These are phyloP conservation scores for Sclerotinia nivalis DNA, from an alignment of 2,329 filamentous ascomycete species.

Conservation along the genomic window DNA sequence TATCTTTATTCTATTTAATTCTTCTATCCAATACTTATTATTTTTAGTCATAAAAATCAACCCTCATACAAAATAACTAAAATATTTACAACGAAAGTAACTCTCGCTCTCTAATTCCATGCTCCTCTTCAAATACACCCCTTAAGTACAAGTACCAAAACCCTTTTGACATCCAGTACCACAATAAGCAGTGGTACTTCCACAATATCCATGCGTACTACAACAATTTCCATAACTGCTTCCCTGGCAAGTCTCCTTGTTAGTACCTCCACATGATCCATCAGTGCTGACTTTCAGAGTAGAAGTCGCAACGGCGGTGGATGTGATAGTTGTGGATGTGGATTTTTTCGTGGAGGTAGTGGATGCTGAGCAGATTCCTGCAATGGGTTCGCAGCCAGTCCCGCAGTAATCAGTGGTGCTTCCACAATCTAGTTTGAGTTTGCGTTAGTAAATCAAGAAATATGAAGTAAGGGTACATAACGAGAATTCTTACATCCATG, in stretches of 20 bases:
- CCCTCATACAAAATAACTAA: neutral
- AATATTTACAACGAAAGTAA: slow-evolving; percentile 10
- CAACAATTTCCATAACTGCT: slow-evolving; percentile 31
- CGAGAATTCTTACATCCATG: slow-evolving; percentile 33
- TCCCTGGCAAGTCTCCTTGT: slow-evolving; percentile 27
- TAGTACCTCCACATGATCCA: slow-evolving; percentile 26
- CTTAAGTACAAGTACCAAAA: slow-evolving; percentile 19
- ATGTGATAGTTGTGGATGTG: neutral
- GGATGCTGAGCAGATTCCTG: slow-evolving; percentile 25
- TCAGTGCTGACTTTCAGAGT: slow-evolving; percentile 22
- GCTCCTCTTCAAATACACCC: neutral
- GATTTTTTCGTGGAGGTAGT: slow-evolving; percentile 9
- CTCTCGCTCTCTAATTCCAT: neutral
- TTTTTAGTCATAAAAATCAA: neutral
- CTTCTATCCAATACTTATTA: neutral
- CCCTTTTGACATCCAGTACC: slow-evolving; percentile 16
- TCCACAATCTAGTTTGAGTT: slow-evolving; percentile 32
- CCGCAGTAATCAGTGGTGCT: slow-evolving; percentile 39
- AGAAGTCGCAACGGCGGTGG: neutral
- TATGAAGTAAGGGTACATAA: too few species aligned
- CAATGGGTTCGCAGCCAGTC: slow-evolving; percentile 35
- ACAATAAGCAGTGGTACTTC: slow-evolving; percentile 21
- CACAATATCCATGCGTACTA: slow-evolving; percentile 25
- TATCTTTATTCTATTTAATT: neutral
- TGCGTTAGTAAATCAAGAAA: neutral